Conservation (phyloP, 371 early-diverging fungal genomes). For the Nosema granulosis region DNA sequence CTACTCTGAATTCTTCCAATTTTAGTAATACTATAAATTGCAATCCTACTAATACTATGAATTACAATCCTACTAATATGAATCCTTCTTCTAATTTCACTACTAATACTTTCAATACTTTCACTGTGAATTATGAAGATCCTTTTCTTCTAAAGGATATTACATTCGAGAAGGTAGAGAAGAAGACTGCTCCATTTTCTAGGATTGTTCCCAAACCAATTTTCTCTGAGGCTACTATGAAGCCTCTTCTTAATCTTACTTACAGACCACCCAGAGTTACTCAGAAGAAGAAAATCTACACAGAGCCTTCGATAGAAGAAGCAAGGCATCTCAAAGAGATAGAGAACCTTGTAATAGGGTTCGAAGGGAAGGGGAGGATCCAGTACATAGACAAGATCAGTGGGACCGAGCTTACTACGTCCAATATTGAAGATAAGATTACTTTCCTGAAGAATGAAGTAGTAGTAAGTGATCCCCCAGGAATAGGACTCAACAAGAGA, state of each 20-base stretch:
- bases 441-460: constrained; percentile 36
- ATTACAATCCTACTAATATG: not conserved
- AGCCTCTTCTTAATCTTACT: not conserved
- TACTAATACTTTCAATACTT: too few relatives aligned
- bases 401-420: constrained; percentile 20
- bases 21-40: not conserved
- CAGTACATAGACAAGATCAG: constrained; percentile 51
- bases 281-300: constrained; percentile 28
- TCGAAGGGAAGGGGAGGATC: constrained; percentile 53
- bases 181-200: constrained; percentile 24
- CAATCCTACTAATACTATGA: not conserved
- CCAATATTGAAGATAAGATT: constrained; percentile 39
- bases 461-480: constrained; percentile 35
- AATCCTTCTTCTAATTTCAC: too few relatives aligned
- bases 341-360: constrained; percentile 38
- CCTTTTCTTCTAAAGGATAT: constrained; percentile 53
- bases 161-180: constrained; percentile 47
- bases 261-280: constrained; percentile 37
- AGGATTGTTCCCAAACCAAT: constrained; percentile 27
- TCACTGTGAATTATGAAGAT: too few relatives aligned
- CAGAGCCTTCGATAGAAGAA: constrained; percentile 42
- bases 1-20: not conserved
- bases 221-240: not conserved
- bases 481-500: constrained; percentile 49
- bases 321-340: constrained; percentile 26